A percentile compares a stretch with the other conserved stretches of the same genome.
These are phyloP conservation scores for Nannochloropsis gaditana DNA, from an alignment of 108 stramenopile species.

Conservation along the genomic window DNA sequence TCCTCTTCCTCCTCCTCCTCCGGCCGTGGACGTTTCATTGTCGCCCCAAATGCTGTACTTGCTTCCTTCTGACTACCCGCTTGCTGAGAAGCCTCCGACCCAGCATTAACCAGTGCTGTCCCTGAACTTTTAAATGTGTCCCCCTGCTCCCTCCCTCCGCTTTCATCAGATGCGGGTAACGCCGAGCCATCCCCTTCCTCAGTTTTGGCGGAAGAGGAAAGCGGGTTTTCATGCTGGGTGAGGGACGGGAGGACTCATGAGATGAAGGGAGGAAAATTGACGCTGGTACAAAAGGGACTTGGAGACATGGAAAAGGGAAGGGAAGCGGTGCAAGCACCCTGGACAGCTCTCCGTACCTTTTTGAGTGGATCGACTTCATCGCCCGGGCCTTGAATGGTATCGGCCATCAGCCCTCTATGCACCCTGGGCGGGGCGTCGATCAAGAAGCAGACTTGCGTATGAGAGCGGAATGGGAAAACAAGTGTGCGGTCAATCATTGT, in stretches of 20 bases:
- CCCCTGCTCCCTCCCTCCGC: no score
- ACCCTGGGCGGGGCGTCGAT: no score
- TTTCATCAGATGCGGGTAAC: not conserved
- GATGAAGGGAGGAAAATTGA: constrained; percentile 19
- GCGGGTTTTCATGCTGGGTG: not conserved
- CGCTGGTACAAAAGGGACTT: not conserved
- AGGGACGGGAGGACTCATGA: not conserved
- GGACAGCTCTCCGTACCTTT: not conserved
- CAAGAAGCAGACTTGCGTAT: no score
- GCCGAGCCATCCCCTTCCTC: not conserved
- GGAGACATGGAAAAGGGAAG: not conserved
- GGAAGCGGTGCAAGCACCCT: not conserved
- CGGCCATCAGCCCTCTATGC: no score
- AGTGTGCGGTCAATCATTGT: no score
- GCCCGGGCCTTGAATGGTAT: no score
- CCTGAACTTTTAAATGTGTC: no score
- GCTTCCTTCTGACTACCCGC: no score
- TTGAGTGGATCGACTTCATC: not conserved
- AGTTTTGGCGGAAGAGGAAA: not conserved
- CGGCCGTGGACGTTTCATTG: constrained; percentile 4
- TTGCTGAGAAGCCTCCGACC: no score
- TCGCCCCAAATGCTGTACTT: not conserved
- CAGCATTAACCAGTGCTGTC: no score
- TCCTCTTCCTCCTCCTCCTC: not conserved
- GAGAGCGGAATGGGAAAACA: no score